A percentile compares a stretch with the other conserved stretches of the same genome.
phyloP scores from a whole-genome alignment of 1,284 basidiomycete genomes.

The Naganishia albida region DNA sequence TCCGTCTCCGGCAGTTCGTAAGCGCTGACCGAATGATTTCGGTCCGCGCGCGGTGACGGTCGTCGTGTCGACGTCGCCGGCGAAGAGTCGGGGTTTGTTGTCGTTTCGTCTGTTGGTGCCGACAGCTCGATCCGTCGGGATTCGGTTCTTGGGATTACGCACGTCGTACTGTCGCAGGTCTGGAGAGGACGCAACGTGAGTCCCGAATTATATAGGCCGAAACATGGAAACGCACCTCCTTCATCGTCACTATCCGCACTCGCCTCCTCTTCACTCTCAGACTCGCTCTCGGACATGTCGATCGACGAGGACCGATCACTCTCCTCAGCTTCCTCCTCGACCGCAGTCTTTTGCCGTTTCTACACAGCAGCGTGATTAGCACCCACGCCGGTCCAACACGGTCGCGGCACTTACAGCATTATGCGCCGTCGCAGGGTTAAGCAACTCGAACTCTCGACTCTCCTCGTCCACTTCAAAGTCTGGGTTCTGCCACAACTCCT shows the following conservation, averaged over 20 bases:
- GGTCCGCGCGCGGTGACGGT: conserved; percentile 34
- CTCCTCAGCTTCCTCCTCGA: conserved; percentile 86
- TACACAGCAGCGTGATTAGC: conserved; percentile 29
- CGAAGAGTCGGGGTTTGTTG: conserved; percentile 42
- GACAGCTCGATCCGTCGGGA: conserved; percentile 35
- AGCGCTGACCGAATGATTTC: conserved; percentile 52
- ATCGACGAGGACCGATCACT: conserved; percentile 77
- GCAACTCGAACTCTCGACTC: conserved; percentile 80
- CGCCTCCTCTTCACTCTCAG: conserved; percentile 45
- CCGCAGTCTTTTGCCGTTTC: conserved; percentile 68
- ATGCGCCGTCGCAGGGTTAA: conserved; percentile 78
- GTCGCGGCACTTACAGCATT: conserved; percentile 40
- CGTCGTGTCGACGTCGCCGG: conserved; percentile 38
- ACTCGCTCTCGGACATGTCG: conserved; percentile 57
- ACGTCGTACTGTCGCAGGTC: conserved; percentile 51
- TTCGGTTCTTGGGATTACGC: conserved; percentile 49
- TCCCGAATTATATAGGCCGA: conserved; percentile 31
- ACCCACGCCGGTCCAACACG: background rate
- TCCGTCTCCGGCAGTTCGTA: conserved; percentile 30
- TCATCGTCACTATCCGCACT: conserved; percentile 55
- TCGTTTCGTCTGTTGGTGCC: conserved; percentile 36
- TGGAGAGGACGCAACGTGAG: conserved; percentile 39
- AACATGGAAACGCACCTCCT: conserved; percentile 55
- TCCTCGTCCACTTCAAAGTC: conserved; percentile 89
- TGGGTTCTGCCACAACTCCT: conserved; percentile 88